Percentiles rank a stretch among this genome's conserved stretches.
Conservation (phyloP, 768 basidiomycete genomes). For the Artomyces pyxidatus region DNA sequence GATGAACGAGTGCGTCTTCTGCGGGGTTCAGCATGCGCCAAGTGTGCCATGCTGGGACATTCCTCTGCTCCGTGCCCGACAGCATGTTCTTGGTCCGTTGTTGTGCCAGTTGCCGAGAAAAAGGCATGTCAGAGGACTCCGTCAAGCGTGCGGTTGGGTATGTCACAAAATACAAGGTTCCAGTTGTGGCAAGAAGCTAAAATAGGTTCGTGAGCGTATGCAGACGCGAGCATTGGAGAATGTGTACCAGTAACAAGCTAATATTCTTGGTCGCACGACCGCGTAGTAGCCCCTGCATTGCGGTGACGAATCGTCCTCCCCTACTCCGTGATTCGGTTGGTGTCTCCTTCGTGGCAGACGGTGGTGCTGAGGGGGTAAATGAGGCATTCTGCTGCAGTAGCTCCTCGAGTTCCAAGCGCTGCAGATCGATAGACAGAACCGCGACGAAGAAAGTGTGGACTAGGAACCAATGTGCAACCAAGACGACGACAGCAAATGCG, state of each 20-base stretch:
- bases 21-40: conserved; percentile 76
- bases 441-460: conserved; percentile 95
- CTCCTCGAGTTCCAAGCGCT: conserved; percentile 88
- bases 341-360: conserved; percentile 15
- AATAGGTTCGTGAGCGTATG: neutral
- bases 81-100: conserved; percentile 11
- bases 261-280: conserved; percentile 71
- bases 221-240: neutral
- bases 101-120: conserved; percentile 8
- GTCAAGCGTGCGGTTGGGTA: conserved; percentile 31
- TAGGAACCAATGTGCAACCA: conserved; percentile 96
- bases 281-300: conserved; percentile 41
- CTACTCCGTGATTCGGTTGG: conserved; percentile 26
- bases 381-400: conserved; percentile 67
- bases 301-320: conserved; percentile 34
- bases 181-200: conserved; percentile 72
- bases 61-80: conserved; percentile 15
- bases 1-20: conserved; percentile 56
- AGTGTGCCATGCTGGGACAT: conserved; percentile 50
- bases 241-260: conserved; percentile 66
- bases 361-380: conserved; percentile 37
- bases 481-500: conserved; percentile 85
- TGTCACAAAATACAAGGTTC: conserved; percentile 67
- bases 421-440: conserved; percentile 92
- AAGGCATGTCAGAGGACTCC: conserved; percentile 11